Conservation (phyloP, 352 stramenopile species). For the Pythium apleroticum region DNA sequence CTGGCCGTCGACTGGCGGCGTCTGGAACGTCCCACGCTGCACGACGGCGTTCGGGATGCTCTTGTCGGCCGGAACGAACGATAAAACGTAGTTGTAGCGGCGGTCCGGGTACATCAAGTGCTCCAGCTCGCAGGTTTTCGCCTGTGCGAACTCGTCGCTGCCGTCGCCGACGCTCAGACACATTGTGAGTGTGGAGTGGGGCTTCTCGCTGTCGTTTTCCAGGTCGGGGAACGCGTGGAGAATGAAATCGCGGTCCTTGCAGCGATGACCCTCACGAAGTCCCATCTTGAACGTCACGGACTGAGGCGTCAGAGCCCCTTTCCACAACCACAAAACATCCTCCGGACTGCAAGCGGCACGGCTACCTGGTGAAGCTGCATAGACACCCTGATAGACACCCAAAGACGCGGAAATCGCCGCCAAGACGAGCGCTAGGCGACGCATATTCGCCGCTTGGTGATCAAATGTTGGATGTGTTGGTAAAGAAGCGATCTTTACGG, state of each 20-base stretch:
- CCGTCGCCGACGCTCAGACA: conserved; percentile 27
- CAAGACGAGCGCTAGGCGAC: neutral
- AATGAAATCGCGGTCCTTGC: conserved; percentile 48
- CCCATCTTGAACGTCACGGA: conserved; percentile 75
- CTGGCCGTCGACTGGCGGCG: conserved; percentile 42
- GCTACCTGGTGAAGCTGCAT: neutral
- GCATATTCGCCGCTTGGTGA: conserved; percentile 14
- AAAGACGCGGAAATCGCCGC: conserved; percentile 13
- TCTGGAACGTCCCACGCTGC: conserved; percentile 45
- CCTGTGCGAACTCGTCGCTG: conserved; percentile 35
- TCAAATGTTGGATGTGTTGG: conserved; percentile 2
- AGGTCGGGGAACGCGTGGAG: conserved; percentile 54
- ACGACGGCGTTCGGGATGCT: conserved; percentile 28
- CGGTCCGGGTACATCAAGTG: conserved; percentile 50
- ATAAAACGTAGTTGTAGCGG: conserved; percentile 64
- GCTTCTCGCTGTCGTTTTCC: conserved; percentile 39
- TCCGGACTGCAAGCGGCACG: conserved; percentile 30
- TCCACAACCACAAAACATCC: conserved; percentile 75
- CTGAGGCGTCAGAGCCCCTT: conserved; percentile 58
- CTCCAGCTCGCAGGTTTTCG: conserved; percentile 46
- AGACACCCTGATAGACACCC: neutral
- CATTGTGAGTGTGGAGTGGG: conserved; percentile 40
- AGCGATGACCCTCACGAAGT: conserved; percentile 52
- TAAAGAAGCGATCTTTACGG: neutral
- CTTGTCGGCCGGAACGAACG: conserved; percentile 33